Conservation (phyloP, 164 flowering plant species). For the Liquidambar formosana region DNA sequence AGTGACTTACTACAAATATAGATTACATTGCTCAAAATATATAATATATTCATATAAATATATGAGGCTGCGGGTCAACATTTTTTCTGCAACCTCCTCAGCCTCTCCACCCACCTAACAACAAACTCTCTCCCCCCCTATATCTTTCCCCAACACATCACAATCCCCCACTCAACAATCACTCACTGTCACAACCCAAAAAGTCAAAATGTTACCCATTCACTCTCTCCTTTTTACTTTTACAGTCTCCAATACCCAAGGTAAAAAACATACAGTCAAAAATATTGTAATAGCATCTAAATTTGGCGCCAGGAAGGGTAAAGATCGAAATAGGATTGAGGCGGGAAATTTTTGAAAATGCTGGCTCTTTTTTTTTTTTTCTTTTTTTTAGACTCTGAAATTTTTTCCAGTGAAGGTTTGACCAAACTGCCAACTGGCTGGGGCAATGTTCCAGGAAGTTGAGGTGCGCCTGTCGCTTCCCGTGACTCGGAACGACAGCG, state of each 20-base stretch:
- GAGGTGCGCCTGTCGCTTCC: conserved; percentile 58
- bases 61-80: conserved; percentile 46
- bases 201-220: conserved; percentile 9
- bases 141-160: too few species aligned
- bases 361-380: not conserved
- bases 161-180: not conserved
- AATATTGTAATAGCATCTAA: not conserved
- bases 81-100: conserved; percentile 47
- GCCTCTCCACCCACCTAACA: conserved; percentile 8
- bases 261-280: not conserved
- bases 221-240: not conserved
- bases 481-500: conserved; percentile 54
- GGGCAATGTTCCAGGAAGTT: conserved; percentile 62
- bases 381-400: conserved; percentile 41
- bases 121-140: too few species aligned
- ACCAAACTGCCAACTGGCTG: conserved; percentile 59
- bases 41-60: not conserved
- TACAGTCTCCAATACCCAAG: not conserved
- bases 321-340: conserved; percentile 4
- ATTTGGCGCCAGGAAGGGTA: conserved; percentile 12
- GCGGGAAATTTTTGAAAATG: conserved; percentile 4
- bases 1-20: too few species aligned
- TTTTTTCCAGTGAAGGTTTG: conserved; percentile 66
- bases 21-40: conserved; percentile 3
- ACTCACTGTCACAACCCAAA: conserved; percentile 2